Evolutionary conservation across 768 basidiomycete genomes (phyloP).

Genomic region (Phylloporus scabripes): DNA sequence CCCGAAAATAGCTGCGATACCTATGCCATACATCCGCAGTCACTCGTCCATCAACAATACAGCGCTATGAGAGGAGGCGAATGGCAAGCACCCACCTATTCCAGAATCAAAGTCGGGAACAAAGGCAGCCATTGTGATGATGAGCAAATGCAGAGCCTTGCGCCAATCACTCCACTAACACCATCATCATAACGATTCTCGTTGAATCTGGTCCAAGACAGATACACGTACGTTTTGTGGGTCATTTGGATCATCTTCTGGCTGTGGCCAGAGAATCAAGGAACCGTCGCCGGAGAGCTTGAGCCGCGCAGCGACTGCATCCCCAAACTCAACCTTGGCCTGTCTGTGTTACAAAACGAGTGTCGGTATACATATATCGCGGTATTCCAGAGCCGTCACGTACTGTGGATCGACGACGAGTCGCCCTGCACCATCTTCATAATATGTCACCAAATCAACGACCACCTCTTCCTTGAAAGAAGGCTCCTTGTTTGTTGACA

Average conservation of each 20-base stretch:
- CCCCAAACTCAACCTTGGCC: conserved; percentile 47
- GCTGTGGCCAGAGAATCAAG: conserved; percentile 53
- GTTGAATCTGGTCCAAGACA: not conserved
- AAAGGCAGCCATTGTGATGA: conserved; percentile 48
- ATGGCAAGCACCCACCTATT: conserved; percentile 32
- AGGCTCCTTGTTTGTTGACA: not conserved
- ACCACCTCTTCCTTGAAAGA: not conserved
- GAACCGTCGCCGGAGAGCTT: conserved; percentile 43
- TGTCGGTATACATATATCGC: not conserved
- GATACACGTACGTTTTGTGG: conserved; percentile 44
- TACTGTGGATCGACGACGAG: conserved; percentile 59
- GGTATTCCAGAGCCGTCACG: conserved; percentile 8
- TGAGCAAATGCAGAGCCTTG: conserved; percentile 43
- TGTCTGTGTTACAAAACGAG: conserved; percentile 28
- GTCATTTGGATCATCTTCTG: conserved; percentile 43
- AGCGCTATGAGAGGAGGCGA: not conserved
- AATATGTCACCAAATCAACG: conserved; percentile 38
- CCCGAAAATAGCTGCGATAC: conserved; percentile 46
- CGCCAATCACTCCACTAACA: conserved; percentile 40
- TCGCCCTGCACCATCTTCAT: conserved; percentile 52
- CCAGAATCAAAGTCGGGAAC: conserved; percentile 52
- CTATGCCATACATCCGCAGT: conserved; percentile 18
- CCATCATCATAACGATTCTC: not conserved
- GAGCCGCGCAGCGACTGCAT: conserved; percentile 38
- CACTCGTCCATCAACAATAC: not conserved